A percentile compares a stretch with the other conserved stretches of the same genome.
phyloP scores from a whole-genome alignment of 495 filamentous ascomycete species.

The Astrothelium macrocarpum region DNA sequence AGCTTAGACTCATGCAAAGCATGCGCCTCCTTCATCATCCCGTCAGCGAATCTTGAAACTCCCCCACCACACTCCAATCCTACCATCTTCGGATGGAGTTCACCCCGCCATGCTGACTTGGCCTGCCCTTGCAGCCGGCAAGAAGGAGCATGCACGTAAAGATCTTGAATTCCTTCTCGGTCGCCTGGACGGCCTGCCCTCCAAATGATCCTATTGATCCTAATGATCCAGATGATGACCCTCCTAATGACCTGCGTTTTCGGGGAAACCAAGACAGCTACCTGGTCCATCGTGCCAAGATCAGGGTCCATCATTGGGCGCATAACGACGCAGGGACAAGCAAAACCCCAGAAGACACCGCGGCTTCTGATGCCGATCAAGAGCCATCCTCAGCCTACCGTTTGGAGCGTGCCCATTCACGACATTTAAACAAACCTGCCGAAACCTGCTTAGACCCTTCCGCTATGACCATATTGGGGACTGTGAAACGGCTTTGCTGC shows the following conservation, averaged over 20 bases:
- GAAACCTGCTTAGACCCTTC: not conserved
- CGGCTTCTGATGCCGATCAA: constrained; percentile 1
- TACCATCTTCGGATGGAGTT: not conserved
- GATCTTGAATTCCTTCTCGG: too few relatives aligned
- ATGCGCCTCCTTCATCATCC: not conserved
- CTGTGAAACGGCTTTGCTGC: not conserved
- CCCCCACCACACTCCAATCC: too few relatives aligned
- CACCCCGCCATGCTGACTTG: not conserved
- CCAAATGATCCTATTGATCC: too few relatives aligned
- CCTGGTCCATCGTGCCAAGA: not conserved
- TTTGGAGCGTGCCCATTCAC: not conserved
- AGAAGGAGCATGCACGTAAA: too few relatives aligned
- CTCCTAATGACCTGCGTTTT: not conserved
- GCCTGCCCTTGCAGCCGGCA: too few relatives aligned
- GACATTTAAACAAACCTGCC: not conserved
- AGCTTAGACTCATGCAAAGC: not conserved
- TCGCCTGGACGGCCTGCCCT: not conserved
- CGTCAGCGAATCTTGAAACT: not conserved
- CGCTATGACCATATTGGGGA: not conserved
- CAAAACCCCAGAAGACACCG: not conserved
- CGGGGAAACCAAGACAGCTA: not conserved
- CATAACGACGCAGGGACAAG: not conserved
- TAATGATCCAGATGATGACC: too few relatives aligned
- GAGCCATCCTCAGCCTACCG: constrained; percentile 1
- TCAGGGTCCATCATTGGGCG: constrained; percentile 1